phyloP scores from a whole-genome alignment of 768 basidiomycete species.

The Lentinula boryana region DNA sequence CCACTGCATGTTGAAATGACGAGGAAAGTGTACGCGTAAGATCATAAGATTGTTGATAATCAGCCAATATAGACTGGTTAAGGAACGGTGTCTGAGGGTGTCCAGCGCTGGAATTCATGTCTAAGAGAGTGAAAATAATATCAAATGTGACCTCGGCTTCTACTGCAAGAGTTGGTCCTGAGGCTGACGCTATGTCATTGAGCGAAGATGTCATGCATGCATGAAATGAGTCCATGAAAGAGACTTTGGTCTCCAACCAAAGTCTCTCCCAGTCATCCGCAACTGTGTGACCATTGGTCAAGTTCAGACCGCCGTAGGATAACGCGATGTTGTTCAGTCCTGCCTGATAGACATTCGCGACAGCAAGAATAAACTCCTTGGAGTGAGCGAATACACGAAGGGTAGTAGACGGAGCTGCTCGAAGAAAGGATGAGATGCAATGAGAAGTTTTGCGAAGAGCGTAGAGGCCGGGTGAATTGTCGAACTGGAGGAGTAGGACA shows the following conservation, averaged over 20 bases:
- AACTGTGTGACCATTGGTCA: conserved; percentile 21
- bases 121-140: conserved; percentile 53
- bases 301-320: conserved; percentile 53
- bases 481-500: conserved; percentile 39
- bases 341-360: conserved; percentile 56
- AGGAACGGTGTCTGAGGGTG: conserved; percentile 46
- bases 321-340: conserved; percentile 50
- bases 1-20: conserved; percentile 35
- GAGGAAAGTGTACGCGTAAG: conserved; percentile 44
- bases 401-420: conserved; percentile 40
- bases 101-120: conserved; percentile 32
- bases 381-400: conserved; percentile 45
- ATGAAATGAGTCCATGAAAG: conserved; percentile 66
- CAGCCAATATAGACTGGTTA: conserved; percentile 59
- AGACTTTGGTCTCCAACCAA: conserved; percentile 70
- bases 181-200: conserved; percentile 36
- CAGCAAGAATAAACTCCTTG: conserved; percentile 46
- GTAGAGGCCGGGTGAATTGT: conserved; percentile 47
- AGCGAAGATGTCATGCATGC: conserved; percentile 46
- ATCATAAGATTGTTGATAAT: conserved; percentile 67
- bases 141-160: conserved; percentile 53
- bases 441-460: conserved; percentile 58
- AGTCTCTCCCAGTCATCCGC: conserved; percentile 65
- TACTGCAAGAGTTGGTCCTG: conserved; percentile 34
- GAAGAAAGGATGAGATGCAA: conserved; percentile 50